phyloP scores from a whole-genome alignment of 345 rosid species.

The Erucastrum elatum region DNA sequence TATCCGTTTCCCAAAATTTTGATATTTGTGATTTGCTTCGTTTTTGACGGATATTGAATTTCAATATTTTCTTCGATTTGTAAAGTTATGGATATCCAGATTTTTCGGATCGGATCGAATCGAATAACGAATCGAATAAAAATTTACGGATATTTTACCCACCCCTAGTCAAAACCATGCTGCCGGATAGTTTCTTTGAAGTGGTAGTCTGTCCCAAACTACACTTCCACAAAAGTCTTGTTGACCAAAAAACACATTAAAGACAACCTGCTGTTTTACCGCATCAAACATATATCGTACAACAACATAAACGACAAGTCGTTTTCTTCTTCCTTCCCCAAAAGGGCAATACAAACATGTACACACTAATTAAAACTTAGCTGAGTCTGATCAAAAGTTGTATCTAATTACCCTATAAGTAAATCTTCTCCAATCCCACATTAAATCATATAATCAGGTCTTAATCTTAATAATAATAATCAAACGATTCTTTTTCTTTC shows the following conservation, averaged over 20 bases:
- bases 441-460: constrained; percentile 8
- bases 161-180: not conserved
- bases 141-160: too few relatives aligned
- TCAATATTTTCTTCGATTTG: too few relatives aligned
- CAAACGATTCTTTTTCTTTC: constrained; percentile 15
- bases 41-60: too few relatives aligned
- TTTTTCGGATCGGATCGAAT: too few relatives aligned
- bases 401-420: constrained; percentile 28
- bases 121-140: too few relatives aligned
- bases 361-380: constrained; percentile 17
- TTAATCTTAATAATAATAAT: not conserved
- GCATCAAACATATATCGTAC: not conserved
- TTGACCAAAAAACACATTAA: not conserved
- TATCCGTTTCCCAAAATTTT: too few relatives aligned
- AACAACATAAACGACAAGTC: not conserved
- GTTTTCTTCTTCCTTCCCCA: constrained; percentile 23
- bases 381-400: constrained; percentile 1
- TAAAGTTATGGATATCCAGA: too few relatives aligned
- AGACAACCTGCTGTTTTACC: not conserved
- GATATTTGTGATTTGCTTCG: too few relatives aligned
- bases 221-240: not conserved
- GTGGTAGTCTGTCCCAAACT: not conserved
- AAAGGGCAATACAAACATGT: constrained; percentile 5
- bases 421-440: constrained; percentile 1
- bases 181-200: not conserved